phyloP scores from a whole-genome alignment of 306 rosid species.

The Cucumis sativus region Cucumber_9930_V3 NC_026656.2:8604001-8604500 shows the following conservation, averaged over 20 bases:
- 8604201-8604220: slow-evolving; percentile 89
- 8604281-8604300: not conserved
- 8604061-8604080: not conserved
- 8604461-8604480: not conserved
- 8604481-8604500: not conserved
- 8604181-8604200: slow-evolving; percentile 98
- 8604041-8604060: not conserved
- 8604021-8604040: not conserved
- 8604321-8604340: not conserved
- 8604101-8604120: not conserved
- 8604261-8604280: not conserved
- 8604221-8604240: slow-evolving; percentile 97
- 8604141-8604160: slow-evolving; percentile 72
- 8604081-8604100: not conserved
- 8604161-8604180: slow-evolving; percentile 68
- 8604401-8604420: not conserved
- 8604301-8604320: not conserved
- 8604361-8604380: not conserved
- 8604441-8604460: not conserved
- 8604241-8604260: slow-evolving; percentile 67
- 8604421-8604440: not conserved
- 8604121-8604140: not conserved
- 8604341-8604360: not conserved
- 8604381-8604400: not conserved
- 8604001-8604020: not conserved